Conservation (phyloP, 2,329 filamentous ascomycete species). For the Seiridium unicorne region DNA sequence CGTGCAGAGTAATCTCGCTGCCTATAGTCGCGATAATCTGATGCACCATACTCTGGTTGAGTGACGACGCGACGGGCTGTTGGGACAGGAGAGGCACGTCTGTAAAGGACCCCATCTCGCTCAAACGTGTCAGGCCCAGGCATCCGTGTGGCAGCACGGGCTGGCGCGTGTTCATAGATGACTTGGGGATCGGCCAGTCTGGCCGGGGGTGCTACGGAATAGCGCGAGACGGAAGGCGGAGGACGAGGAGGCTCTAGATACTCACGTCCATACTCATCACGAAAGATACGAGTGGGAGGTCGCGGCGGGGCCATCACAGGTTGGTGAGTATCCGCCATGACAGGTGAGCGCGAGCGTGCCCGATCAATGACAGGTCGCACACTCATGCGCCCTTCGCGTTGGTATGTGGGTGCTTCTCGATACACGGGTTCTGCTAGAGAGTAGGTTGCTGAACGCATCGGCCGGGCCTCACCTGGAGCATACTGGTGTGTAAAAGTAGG, state of each 20-base stretch:
- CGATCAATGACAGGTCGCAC: slow-evolving; percentile 47
- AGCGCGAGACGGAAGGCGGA: slow-evolving; percentile 37
- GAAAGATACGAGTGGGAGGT: slow-evolving; percentile 65
- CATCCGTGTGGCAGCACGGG: slow-evolving; percentile 51
- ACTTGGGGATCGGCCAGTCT: slow-evolving; percentile 49
- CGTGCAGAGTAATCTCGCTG: slow-evolving; percentile 58
- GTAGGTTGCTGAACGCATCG: slow-evolving; percentile 40
- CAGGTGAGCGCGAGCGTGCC: slow-evolving; percentile 47
- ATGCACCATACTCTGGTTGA: slow-evolving; percentile 55
- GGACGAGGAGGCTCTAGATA: slow-evolving; percentile 63
- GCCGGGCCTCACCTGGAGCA: slow-evolving; percentile 33
- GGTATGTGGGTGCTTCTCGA: slow-evolving; percentile 39
- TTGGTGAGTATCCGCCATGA: slow-evolving; percentile 40
- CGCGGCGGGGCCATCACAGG: slow-evolving; percentile 52
- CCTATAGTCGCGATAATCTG: slow-evolving; percentile 53
- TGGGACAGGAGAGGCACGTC: slow-evolving; percentile 48
- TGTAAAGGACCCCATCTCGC: slow-evolving; percentile 50
- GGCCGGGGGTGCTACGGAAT: slow-evolving; percentile 48
- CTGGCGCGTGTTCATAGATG: slow-evolving; percentile 64
- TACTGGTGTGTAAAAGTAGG: slow-evolving; percentile 36
- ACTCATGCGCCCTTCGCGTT: slow-evolving; percentile 46
- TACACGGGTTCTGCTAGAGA: slow-evolving; percentile 38
- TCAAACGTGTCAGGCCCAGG: slow-evolving; percentile 44
- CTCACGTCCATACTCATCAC: slow-evolving; percentile 81
- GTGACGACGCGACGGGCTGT: slow-evolving; percentile 58